Evolutionary conservation across 2,329 filamentous ascomycete genomes (phyloP).

Genomic region (Ophioceras dolichostomum): DNA sequence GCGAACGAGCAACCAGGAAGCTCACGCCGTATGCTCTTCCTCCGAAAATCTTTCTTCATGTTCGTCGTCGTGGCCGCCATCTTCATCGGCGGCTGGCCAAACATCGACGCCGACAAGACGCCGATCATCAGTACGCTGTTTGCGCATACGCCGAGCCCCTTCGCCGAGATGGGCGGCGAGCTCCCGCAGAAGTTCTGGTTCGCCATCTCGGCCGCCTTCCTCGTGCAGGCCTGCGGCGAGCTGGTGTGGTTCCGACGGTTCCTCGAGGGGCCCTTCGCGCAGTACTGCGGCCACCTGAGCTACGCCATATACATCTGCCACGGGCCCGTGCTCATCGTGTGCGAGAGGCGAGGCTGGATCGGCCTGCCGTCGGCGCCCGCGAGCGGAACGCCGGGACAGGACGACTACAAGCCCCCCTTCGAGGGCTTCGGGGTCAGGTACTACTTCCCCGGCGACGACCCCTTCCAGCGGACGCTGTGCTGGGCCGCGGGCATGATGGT

Average conservation of each 20-base stretch:
- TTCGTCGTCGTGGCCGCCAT: conserved; percentile 15
- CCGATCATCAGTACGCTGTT: conserved; percentile 19
- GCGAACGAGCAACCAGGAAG: not conserved
- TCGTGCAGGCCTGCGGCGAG: conserved; percentile 26
- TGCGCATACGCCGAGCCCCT: conserved; percentile 19
- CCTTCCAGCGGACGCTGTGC: conserved; percentile 16
- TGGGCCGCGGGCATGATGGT: conserved; percentile 25
- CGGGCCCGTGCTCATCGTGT: conserved; percentile 31
- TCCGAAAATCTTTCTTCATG: conserved; percentile 10
- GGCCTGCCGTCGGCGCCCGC: conserved; percentile 10
- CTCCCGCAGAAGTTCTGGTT: conserved; percentile 25
- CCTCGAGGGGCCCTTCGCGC: conserved; percentile 33
- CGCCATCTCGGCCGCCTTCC: conserved; percentile 17
- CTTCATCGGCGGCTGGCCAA: conserved; percentile 28
- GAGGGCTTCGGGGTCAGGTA: conserved; percentile 18
- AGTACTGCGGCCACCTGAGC: conserved; percentile 44
- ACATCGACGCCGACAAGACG: conserved; percentile 18
- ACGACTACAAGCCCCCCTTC: conserved; percentile 10
- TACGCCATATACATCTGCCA: conserved; percentile 48
- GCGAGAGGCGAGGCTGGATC: conserved; percentile 19
- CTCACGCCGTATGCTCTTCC: not conserved
- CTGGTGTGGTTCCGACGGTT: conserved; percentile 18
- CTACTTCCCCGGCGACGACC: conserved; percentile 16
- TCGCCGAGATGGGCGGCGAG: conserved; percentile 16
- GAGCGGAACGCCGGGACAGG: conserved; percentile 9